phyloP scores from a whole-genome alignment of 2,329 filamentous ascomycete species.

The Claviceps monticola region DNA sequence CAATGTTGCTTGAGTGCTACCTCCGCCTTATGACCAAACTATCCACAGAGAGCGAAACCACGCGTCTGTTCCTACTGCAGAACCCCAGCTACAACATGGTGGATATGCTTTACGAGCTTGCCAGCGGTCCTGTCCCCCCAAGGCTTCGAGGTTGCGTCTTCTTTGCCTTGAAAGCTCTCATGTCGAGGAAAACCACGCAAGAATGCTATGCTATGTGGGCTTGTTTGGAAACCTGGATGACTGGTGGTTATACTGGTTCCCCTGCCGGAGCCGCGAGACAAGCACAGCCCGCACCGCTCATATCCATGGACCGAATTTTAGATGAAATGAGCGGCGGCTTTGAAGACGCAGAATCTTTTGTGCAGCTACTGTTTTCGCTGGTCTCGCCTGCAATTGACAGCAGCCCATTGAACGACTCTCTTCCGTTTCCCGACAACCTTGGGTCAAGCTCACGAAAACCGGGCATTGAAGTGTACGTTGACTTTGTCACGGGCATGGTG shows the following conservation, averaged over 20 bases:
- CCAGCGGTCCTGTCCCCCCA: constrained; percentile 60
- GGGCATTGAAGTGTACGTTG: constrained; percentile 84
- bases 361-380: constrained; percentile 61
- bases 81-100: constrained; percentile 52
- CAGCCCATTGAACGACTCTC: constrained; percentile 51
- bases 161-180: constrained; percentile 58
- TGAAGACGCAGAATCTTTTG: constrained; percentile 75
- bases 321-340: constrained; percentile 64
- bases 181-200: constrained; percentile 56
- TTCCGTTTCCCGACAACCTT: constrained; percentile 79
- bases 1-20: constrained; percentile 95
- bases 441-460: constrained; percentile 61
- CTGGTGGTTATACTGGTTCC: constrained; percentile 37
- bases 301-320: constrained; percentile 51
- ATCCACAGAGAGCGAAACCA: constrained; percentile 55
- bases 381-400: constrained; percentile 50
- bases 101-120: constrained; percentile 63
- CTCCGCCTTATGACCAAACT: constrained; percentile 77
- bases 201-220: constrained; percentile 67
- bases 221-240: constrained; percentile 66
- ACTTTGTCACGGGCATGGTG: constrained; percentile 73
- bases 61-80: constrained; percentile 60
- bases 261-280: constrained; percentile 20
- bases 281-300: constrained; percentile 19
- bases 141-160: constrained; percentile 77